Percentiles rank a stretch among this genome's conserved stretches.
These are phyloP conservation scores for Phytophthora europaea DNA, from an alignment of 352 stramenopile species.

Conservation along the genomic window DNA sequence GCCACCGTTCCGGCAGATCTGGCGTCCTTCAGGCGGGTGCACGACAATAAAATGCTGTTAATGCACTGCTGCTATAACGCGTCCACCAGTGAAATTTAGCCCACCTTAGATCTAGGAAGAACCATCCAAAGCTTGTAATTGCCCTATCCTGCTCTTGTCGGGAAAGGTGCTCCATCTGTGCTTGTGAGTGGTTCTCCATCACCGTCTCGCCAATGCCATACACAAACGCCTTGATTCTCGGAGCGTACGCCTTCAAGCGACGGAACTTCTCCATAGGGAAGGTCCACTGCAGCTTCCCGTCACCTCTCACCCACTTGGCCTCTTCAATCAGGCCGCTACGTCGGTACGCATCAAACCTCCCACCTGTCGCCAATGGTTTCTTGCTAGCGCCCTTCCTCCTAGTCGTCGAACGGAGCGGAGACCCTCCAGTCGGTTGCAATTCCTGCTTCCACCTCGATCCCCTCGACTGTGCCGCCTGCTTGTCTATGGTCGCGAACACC, in stretches of 20 bases:
- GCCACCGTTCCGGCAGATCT: constrained; percentile 71
- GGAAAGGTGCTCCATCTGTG: constrained; percentile 22
- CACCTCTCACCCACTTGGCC: constrained; percentile 55
- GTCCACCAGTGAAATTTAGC: not conserved
- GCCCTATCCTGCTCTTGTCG: constrained; percentile 41
- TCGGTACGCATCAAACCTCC: constrained; percentile 16
- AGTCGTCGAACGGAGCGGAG: constrained; percentile 4
- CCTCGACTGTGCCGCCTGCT: constrained; percentile 59
- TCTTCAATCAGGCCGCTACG: constrained; percentile 65
- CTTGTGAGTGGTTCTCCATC: constrained; percentile 17
- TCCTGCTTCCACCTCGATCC: constrained; percentile 68
- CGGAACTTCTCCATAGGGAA: constrained; percentile 72
- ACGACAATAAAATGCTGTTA: constrained; percentile 4
- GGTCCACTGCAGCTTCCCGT: constrained; percentile 68
- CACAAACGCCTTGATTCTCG: constrained; percentile 77
- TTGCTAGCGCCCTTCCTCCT: not conserved
- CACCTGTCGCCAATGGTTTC: not conserved
- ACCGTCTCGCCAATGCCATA: constrained; percentile 61
- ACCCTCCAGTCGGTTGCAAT: constrained; percentile 8
- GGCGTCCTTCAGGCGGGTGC: constrained; percentile 54
- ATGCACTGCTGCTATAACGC: not conserved
- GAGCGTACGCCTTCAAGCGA: constrained; percentile 70
- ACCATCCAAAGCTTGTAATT: constrained; percentile 81
- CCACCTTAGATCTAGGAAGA: constrained; percentile 84
- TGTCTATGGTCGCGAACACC: constrained; percentile 67